Evolutionary conservation across 306 rosid species (phyloP).

Genomic region (Cicer arietinum): DNA sequence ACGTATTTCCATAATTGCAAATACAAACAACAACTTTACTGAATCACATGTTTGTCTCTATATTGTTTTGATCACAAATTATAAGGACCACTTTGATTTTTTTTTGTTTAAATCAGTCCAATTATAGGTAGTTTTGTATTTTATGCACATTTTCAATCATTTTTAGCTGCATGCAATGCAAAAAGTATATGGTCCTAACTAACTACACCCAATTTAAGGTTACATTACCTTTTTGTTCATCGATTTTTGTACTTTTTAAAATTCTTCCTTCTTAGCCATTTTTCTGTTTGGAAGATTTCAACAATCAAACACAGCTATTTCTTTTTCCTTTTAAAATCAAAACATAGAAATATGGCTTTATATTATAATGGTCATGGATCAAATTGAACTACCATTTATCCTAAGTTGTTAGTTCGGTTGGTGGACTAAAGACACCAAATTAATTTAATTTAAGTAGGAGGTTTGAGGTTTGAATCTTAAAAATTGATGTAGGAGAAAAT

Average conservation of each 20-base stretch:
- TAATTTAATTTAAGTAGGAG: neutral
- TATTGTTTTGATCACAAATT: slow-evolving; percentile 4
- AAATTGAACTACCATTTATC: neutral
- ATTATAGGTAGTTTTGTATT: neutral
- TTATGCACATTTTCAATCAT: neutral
- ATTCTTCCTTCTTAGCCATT: slow-evolving; percentile 17
- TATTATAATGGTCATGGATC: slow-evolving; percentile 2
- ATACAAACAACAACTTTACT: slow-evolving; percentile 36
- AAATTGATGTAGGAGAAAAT: neutral
- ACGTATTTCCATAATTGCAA: slow-evolving; percentile 33
- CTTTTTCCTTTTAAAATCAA: neutral
- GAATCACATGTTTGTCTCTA: slow-evolving; percentile 50
- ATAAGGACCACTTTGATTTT: slow-evolving; percentile 36
- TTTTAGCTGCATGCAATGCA: slow-evolving; percentile 6
- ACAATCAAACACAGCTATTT: neutral
- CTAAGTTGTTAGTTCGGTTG: neutral
- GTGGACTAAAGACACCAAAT: neutral
- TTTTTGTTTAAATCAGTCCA: neutral
- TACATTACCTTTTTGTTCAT: slow-evolving; percentile 22
- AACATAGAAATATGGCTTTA: neutral
- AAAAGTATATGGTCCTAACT: neutral
- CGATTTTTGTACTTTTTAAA: slow-evolving; percentile 27
- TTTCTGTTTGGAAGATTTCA: slow-evolving; percentile 4
- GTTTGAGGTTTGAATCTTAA: neutral
- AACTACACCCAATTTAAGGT: slow-evolving; percentile 22